Conservation (phyloP, 1,284 basidiomycete species). For the Trametes polyzona region DNA sequence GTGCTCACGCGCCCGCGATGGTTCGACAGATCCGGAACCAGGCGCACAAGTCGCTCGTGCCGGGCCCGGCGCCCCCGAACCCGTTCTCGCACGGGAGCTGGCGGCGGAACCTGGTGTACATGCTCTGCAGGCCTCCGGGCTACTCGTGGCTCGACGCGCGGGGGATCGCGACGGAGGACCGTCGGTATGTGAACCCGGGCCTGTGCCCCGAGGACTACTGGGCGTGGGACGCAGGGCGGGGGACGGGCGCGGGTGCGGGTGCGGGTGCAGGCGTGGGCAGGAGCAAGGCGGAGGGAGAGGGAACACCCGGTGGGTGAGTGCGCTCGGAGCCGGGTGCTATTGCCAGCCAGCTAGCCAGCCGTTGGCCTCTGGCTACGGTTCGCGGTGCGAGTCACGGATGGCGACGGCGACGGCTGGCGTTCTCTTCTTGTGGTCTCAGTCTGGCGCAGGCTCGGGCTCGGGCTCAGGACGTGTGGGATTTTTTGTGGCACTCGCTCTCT, state of each 20-base stretch:
- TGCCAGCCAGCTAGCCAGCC: no score
- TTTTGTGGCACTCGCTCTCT: no score
- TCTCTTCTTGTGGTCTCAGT: neutral
- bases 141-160: slow-evolving; percentile 69
- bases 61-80: slow-evolving; percentile 69
- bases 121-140: slow-evolving; percentile 73
- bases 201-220: slow-evolving; percentile 33
- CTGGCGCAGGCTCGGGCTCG: no score
- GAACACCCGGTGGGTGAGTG: slow-evolving; percentile 4
- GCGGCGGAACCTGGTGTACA: slow-evolving; percentile 66
- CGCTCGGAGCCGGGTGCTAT: no score
- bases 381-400: no score
- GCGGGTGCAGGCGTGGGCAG: slow-evolving; percentile 13
- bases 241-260: no score
- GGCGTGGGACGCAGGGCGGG: slow-evolving; percentile 12
- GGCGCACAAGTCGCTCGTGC: slow-evolving; percentile 70
- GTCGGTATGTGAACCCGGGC: slow-evolving; percentile 67
- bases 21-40: slow-evolving; percentile 79
- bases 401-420: neutral
- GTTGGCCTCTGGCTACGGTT: no score
- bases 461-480: no score
- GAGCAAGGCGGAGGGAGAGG: slow-evolving; percentile 29
- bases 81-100: slow-evolving; percentile 79
- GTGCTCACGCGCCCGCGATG: neutral
- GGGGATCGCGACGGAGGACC: slow-evolving; percentile 65